A percentile compares a stretch with the other conserved stretches of the same genome.
Evolutionary conservation across 345 rosid genomes (phyloP).

Genomic region (Bretschneidera sinensis): DNA sequence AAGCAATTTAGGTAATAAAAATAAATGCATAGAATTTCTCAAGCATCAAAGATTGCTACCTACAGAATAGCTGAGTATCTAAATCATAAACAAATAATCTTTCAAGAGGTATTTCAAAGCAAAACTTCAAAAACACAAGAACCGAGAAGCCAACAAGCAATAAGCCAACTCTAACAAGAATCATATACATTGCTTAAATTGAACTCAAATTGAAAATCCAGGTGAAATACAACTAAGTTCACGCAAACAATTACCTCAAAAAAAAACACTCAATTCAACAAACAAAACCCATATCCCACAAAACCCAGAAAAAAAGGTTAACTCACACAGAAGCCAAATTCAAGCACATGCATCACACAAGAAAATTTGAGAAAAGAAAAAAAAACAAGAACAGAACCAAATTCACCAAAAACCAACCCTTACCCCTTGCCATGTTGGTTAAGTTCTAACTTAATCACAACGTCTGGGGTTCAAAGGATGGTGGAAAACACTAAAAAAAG

Average conservation of each 20-base stretch:
- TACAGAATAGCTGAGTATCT: neutral
- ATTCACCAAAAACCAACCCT: neutral
- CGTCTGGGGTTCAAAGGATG: neutral
- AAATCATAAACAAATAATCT: slow-evolving; percentile 6
- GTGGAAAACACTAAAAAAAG: neutral
- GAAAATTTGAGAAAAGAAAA: slow-evolving; percentile 4
- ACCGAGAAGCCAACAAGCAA: slow-evolving; percentile 6
- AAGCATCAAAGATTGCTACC: neutral
- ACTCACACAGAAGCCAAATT: too few species aligned
- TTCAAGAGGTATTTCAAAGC: neutral
- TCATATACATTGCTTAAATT: neutral
- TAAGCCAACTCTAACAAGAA: too few species aligned
- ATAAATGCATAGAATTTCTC: neutral
- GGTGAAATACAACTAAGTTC: slow-evolving; percentile 7
- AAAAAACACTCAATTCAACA: neutral
- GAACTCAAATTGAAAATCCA: neutral
- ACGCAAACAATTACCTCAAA: neutral
- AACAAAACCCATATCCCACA: too few species aligned
- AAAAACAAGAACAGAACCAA: slow-evolving; percentile 13
- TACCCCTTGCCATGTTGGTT: too few species aligned
- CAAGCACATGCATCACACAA: neutral
- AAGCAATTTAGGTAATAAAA: neutral
- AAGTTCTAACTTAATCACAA: too few species aligned
- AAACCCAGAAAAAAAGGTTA: too few species aligned
- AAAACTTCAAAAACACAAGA: neutral